A percentile compares a stretch with the other conserved stretches of the same genome.
Conservation (phyloP, 805 yeast genomes). For the Metschnikowia lachancei region DNA sequence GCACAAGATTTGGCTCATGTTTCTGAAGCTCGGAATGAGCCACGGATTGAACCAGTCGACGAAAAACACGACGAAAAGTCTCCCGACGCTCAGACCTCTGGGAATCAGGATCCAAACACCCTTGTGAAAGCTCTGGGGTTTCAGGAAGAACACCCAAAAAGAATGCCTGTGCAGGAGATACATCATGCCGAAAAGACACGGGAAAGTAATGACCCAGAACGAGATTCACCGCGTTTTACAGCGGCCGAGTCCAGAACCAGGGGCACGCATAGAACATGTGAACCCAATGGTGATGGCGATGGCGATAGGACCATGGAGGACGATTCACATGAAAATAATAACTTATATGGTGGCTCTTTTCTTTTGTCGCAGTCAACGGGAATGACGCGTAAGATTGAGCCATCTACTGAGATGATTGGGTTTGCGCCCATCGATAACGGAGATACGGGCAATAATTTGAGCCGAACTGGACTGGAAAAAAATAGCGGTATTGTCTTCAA, state of each 20-base stretch:
- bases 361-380: constrained; percentile 45
- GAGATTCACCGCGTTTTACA: background rate
- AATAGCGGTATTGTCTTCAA: constrained; percentile 35
- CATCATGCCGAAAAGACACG: too few relatives aligned
- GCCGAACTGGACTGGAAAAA: constrained; percentile 5
- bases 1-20: too few relatives aligned
- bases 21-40: too few relatives aligned
- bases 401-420: constrained; percentile 7
- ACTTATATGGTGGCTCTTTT: constrained; percentile 43
- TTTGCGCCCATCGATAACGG: constrained; percentile 1
- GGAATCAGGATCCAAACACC: background rate
- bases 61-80: background rate
- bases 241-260: background rate
- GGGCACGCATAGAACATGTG: background rate
- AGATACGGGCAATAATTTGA: constrained; percentile 4
- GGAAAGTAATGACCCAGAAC: background rate
- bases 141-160: background rate
- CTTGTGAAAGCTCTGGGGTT: background rate
- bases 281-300: background rate
- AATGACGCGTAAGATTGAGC: constrained; percentile 32
- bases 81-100: background rate
- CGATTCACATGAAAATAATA: constrained; percentile 9
- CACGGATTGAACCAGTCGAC: background rate
- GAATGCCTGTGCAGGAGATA: background rate
- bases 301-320: background rate